Base-by-base conservation (phyloP, 768 basidiomycete genomes). In the Lentinula lateritia region DNA sequence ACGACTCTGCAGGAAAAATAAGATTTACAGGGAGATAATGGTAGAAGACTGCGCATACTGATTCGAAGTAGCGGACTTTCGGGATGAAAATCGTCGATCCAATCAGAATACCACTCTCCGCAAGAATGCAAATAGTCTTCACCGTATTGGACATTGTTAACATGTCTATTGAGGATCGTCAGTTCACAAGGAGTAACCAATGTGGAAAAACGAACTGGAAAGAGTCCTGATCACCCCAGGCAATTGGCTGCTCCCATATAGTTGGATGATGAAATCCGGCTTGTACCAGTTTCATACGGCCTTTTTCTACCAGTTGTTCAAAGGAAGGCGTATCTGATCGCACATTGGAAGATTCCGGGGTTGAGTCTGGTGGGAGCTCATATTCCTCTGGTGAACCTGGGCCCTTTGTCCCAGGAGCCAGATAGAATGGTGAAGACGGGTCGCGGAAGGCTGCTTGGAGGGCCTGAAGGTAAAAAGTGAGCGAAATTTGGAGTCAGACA, bases 91-190 rank as follows among this genome's bases (percentile, higher is more conserved):
- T 28, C 38, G 23, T 35, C 55, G 12, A 34, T 60, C 41, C 28
- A 50, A 50, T 62, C 3, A 43, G 45, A 34, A 16, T 16, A 34
- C 23, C 61, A 34, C 38, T 6, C 35, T 48, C 16, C 32, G 38
- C 4, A 35, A 34, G 36, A 52, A 58, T 41, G 41, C 10, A 62
- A 28, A 43, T 34, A 32, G 18, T 48, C 71, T 79, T 69, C 66
- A 90, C 89, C 73, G 68, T 92, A 91, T 61, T 83, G 84, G 15
- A 84, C 87, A 64, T 92, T 92, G 65, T 91, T 91, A 23, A 91
- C 89, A 66, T 92, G 90, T 69, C 90, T 92, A 56, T 59, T 50
- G 20, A 48, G n/a, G 20, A 13, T n/a, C 20, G 23, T 28, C 28
- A 9, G 9, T 20, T n/a, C 9, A 18, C 20, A 20, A 20, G 6